phyloP scores from a whole-genome alignment of 139 green algal genomes.

The Spirogloea muscicola region DNA sequence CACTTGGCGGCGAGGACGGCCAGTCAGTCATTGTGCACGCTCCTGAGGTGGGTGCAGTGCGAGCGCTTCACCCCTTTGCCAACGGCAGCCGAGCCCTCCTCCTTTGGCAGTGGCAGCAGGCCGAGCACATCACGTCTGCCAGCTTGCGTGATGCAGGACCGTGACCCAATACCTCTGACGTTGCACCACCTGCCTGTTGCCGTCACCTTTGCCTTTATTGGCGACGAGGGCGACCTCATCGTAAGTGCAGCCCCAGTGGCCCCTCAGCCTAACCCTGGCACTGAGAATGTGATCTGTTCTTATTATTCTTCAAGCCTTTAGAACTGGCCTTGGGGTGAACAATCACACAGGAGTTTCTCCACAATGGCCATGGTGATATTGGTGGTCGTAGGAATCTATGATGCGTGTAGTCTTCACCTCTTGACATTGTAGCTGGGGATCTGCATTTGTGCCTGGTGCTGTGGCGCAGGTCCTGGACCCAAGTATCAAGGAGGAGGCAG shows the following conservation, averaged over 20 bases:
- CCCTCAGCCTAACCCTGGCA: too few relatives aligned
- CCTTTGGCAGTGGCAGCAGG: too few relatives aligned
- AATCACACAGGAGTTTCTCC: too few relatives aligned
- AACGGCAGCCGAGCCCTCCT: neutral
- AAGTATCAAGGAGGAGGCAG: slow-evolving; percentile 66
- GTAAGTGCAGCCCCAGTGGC: too few relatives aligned
- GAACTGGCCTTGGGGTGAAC: too few relatives aligned
- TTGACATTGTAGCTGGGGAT: too few relatives aligned
- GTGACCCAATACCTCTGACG: slow-evolving; percentile 76
- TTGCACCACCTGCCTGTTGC: slow-evolving; percentile 83
- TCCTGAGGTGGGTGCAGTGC: slow-evolving; percentile 13
- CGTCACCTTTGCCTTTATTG: slow-evolving; percentile 76
- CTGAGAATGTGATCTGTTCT: too few relatives aligned
- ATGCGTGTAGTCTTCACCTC: too few relatives aligned
- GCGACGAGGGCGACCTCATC: slow-evolving; percentile 53
- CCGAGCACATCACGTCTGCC: neutral
- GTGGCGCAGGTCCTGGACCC: slow-evolving; percentile 68
- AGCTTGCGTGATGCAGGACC: slow-evolving; percentile 36
- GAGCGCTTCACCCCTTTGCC: neutral
- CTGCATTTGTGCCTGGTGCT: too few relatives aligned
- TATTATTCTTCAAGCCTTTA: too few relatives aligned
- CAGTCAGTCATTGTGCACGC: slow-evolving; percentile 51
- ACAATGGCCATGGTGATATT: too few relatives aligned
- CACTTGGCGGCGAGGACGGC: slow-evolving; percentile 50
- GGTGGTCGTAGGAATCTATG: too few relatives aligned